Evolutionary conservation across 108 stramenopile species (phyloP), one percentile per base, ranked within the genome.

Genomic region (Mayamaea pseudoterrestris): DNA sequence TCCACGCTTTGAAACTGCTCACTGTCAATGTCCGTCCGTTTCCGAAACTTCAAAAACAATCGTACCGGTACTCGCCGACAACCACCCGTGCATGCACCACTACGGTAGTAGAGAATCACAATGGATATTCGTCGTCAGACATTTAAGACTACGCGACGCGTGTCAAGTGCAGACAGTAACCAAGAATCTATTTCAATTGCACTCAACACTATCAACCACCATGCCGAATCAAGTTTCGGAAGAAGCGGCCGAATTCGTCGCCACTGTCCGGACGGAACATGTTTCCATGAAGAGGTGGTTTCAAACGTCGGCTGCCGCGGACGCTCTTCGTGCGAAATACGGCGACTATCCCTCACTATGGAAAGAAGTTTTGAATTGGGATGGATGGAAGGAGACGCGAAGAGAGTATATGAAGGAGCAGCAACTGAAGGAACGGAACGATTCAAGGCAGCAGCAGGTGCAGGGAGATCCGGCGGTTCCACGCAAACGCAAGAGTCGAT

Each of bases 201-300:
- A n/a, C n/a, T n/a, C n/a, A n/a, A n/a, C n/a, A n/a, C n/a, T n/a
- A n/a, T n/a, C n/a, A n/a, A n/a, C n/a, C n/a, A n/a, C n/a, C n/a
- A n/a, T n/a, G n/a, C n/a, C n/a, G n/a, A n/a, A n/a, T n/a, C 53
- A 54, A 54, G 53, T 42, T 27, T 30, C 41, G 13, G 87, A 89
- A 66, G 77, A 81, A 65, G 80, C 82, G 21, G 80, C 82, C 41
- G 87, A 89, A 50, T 61, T 84, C 43, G 70, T 89, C 27, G 70
- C 73, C 14, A 83, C 82, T 16, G 83, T 89, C 63, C 68, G 73
- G 22, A 44, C 65, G 4, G 75, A 81, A 26, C 83, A 84, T 64
- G 68, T 90, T 27, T 67, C 64, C 35, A 90, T 90, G 80, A 90
- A 90, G 55, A 57, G 51, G 3, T 90, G 88, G 88, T 85, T 70